Evolutionary conservation across 164 flowering plant species (phyloP).

Genomic region (Annona cherimola): DNA sequence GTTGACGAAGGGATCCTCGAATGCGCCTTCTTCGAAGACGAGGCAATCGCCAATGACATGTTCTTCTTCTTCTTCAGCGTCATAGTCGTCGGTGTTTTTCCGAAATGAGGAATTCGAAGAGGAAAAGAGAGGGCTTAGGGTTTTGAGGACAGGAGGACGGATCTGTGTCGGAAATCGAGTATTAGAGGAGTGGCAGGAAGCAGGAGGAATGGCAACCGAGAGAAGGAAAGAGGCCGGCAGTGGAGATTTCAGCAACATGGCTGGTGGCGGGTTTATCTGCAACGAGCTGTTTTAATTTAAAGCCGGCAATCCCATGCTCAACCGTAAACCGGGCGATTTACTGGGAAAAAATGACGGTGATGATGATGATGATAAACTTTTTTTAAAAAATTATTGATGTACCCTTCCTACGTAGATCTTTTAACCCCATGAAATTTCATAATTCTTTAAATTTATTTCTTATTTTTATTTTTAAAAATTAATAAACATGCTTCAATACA

Average conservation of each 20-base stretch:
- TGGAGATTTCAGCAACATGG: constrained; percentile 22
- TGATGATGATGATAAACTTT: too few relatives aligned
- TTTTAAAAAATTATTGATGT: too few relatives aligned
- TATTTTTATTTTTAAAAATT: too few relatives aligned
- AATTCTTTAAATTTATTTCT: too few relatives aligned
- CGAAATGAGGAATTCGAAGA: constrained; percentile 13
- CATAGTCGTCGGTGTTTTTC: constrained; percentile 11
- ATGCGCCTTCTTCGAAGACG: constrained; percentile 75
- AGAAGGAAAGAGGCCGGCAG: constrained; percentile 12
- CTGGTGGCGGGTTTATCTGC: constrained; percentile 5
- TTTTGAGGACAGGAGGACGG: constrained; percentile 7
- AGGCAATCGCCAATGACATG: constrained; percentile 72
- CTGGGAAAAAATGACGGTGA: too few relatives aligned
- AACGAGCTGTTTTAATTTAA: too few relatives aligned
- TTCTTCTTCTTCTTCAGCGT: constrained; percentile 34
- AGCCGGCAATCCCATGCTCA: too few relatives aligned
- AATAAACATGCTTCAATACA: too few relatives aligned
- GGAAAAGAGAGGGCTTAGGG: constrained; percentile 11
- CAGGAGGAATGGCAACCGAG: constrained; percentile 2
- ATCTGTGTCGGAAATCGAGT: constrained; percentile 6
- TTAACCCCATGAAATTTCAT: too few relatives aligned
- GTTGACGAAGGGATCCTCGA: constrained; percentile 62
- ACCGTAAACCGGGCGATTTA: too few relatives aligned
- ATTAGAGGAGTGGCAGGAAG: constrained; percentile 1
- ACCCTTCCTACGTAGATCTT: too few relatives aligned